Evolutionary conservation across 2,329 filamentous ascomycete species (phyloP), one percentile per base, ranked within the genome.

Genomic region (Nothophaeocryptopus gaeumannii): DNA sequence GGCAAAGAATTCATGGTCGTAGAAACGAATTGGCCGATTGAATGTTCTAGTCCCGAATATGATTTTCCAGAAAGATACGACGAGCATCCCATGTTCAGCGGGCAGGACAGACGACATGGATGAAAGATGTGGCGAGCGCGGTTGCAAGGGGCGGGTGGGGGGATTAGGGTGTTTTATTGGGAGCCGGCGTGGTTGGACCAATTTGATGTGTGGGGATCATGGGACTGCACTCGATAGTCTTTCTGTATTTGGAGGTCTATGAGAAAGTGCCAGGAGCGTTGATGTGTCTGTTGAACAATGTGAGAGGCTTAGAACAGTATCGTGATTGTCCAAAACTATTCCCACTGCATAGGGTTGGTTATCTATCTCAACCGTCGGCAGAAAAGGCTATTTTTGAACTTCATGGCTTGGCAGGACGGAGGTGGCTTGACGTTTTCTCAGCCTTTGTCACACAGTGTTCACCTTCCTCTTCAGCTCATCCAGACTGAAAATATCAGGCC

Each of bases 111-210:
- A 59, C 52, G n/a, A 51, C 52, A 10, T 67, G 63, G 62, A 51
- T 64, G 26, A 48, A 58, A 16, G 58, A 60, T 45, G 58, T 67
- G 11, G 58, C 61, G 31, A 40, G 45, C 8, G 54, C 45, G 40
- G 58, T 66, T n/a, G n/a, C n/a, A n/a, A 3, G 47, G 56, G 32
- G 41, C 35, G 8, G 55, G 54, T 14, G 61, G 60, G 13, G 63
- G 59, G 2, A 59, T 54, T 39, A 69, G 70, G 1, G 20, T 66
- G 14, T 62, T 62, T 39, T 67, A 66, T 47, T 67, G 63, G 63
- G 63, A 67, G 51, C 64, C 64, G 4, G 60, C 63, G 5, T 67
- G 62, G 61, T 36, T 65, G 15, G 56, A 62, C 32, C 45, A 61
- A 60, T 15, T 53, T 65, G 47, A 53, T 67, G 47, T 65, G 67